phyloP scores from a whole-genome alignment of 306 rosid species.

The Inga leiocalycina region DNA sequence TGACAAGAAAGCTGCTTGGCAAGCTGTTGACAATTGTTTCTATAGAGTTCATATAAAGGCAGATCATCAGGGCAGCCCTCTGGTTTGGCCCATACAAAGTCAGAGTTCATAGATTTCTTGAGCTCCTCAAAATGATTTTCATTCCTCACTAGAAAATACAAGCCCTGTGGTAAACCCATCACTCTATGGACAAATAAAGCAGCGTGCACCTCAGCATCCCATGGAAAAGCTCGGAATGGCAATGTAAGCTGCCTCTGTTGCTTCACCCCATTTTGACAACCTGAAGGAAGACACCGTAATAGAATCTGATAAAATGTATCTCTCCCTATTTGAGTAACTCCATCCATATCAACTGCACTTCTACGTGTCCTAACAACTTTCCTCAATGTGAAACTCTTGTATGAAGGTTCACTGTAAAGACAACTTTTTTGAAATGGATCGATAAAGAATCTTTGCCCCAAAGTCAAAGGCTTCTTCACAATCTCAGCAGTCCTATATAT shows the following conservation, averaged over 20 bases:
- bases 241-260: conserved; percentile 60
- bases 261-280: conserved; percentile 50
- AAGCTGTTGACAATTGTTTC: conserved; percentile 51
- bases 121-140: conserved; percentile 72
- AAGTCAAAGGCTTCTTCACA: conserved; percentile 64
- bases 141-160: conserved; percentile 89
- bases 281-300: conserved; percentile 92
- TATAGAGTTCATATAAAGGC: conserved; percentile 71
- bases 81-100: conserved; percentile 81
- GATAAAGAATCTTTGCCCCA: conserved; percentile 36
- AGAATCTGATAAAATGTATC: conserved; percentile 81
- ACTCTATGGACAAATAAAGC: conserved; percentile 94
- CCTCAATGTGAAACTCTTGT: conserved; percentile 65
- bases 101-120: conserved; percentile 60
- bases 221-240: conserved; percentile 74
- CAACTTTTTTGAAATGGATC: conserved; percentile 74
- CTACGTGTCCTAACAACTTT: conserved; percentile 86
- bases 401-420: conserved; percentile 44
- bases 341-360: conserved; percentile 97
- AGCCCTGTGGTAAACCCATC: conserved; percentile 71
- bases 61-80: conserved; percentile 78
- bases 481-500: conserved; percentile 77
- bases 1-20: conserved; percentile 77
- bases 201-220: conserved; percentile 96
- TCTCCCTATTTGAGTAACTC: conserved; percentile 62